phyloP scores from a whole-genome alignment of 176 grass and related monocot genomes.

The Thalia dealbata region DNA sequence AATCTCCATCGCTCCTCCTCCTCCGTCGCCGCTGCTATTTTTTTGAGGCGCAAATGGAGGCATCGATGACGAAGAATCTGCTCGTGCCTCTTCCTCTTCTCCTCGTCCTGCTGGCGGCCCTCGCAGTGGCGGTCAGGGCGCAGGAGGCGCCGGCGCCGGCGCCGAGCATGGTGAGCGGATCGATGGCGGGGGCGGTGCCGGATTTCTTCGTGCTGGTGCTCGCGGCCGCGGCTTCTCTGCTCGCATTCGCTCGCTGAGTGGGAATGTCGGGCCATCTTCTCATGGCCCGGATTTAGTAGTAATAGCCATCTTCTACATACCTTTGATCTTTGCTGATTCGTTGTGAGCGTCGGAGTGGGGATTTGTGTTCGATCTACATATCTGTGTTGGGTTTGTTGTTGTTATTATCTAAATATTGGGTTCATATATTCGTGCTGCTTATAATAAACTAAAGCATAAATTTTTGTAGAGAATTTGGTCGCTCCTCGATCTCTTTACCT shows the following conservation, averaged over 20 bases:
- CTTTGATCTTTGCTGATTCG: too few relatives aligned
- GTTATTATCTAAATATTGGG: too few relatives aligned
- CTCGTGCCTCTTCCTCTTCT: too few relatives aligned
- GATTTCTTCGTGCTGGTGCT: neutral
- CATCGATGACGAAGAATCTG: neutral
- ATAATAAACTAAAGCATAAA: too few relatives aligned
- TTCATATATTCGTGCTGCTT: too few relatives aligned
- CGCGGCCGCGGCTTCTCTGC: neutral
- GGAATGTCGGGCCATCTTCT: neutral
- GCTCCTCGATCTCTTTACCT: too few relatives aligned
- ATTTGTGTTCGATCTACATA: too few relatives aligned
- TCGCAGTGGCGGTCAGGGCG: neutral
- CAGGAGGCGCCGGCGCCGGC: neutral
- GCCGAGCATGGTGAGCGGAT: conserved; percentile 7
- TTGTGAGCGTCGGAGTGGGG: too few relatives aligned
- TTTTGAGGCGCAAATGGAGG: neutral
- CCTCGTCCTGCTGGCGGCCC: conserved; percentile 8
- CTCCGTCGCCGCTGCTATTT: neutral
- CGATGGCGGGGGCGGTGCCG: neutral
- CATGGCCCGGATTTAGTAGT: neutral
- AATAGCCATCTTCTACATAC: too few relatives aligned
- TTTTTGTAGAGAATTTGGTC: too few relatives aligned
- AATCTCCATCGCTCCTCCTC: neutral
- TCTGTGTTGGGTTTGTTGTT: too few relatives aligned
- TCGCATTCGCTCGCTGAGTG: neutral